Base-by-base conservation (phyloP, 2,329 filamentous ascomycete genomes). In the Fusarium sp. region DNA sequence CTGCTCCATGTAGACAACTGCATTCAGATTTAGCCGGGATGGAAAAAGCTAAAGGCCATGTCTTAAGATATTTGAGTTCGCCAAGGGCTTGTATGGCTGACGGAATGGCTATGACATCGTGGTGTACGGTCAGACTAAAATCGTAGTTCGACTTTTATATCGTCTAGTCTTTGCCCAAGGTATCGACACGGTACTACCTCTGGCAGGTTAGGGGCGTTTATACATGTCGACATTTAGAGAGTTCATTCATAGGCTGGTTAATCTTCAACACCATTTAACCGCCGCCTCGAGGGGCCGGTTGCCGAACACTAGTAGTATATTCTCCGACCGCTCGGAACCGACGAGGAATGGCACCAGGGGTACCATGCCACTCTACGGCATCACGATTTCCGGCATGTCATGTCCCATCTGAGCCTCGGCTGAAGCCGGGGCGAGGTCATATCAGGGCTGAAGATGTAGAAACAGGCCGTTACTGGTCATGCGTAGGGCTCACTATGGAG, bases 11-110 rank as follows among this genome's bases (percentile, higher is more conserved):
- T 36, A 54, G 31, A 39, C 31, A 39, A 47, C 36, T 31, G 44
- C 26, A 45, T 54, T 58, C 13, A 26, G 18, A 63, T 74, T 74
- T 65, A 74, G 42, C 71, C 71, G 71, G 54, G 48, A 35, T 51
- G n/a, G 12, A 41, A 42, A 59, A 35, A n/a, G 22, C 18, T 14
- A 22, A 24, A 39, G 22, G 6, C 18, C 41, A 59, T 31, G 31
- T 28, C 9, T 44, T 39, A 41, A 52, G 36, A 22, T 41, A 13
- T 26, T 31, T 58, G 39, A 48, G 24, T 51, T 39, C 42, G 20
- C 33, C 17, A 31, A 31, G 28, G 28, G 10, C 28, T 11, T 31
- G 10, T 31, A 51, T 51, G 69, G 56, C 64, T 58, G 36, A 44
- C 44, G 24, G 48, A 36, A 47, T 35, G 36, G 42, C 56, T 44